phyloP scores from a whole-genome alignment of 2,329 filamentous ascomycete species.

The Hymenoscyphus occultus region DNA sequence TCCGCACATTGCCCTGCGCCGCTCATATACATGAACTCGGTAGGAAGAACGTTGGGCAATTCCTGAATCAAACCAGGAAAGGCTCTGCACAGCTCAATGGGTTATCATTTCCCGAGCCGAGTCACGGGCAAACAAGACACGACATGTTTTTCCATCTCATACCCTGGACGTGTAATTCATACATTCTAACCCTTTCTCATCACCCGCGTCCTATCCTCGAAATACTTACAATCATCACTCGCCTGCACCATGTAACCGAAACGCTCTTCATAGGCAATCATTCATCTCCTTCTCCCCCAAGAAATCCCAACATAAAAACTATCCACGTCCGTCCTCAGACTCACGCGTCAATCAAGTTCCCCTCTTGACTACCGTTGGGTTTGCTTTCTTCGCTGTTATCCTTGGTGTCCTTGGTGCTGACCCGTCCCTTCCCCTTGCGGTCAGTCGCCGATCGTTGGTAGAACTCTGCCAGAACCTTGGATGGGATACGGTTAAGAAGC shows the following conservation, averaged over 20 bases:
- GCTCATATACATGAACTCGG: background rate
- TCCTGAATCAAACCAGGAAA: background rate
- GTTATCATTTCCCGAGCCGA: constrained; percentile 2
- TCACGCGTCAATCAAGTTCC: constrained; percentile 61
- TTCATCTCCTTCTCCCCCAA: constrained; percentile 7
- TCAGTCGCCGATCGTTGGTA: constrained; percentile 67
- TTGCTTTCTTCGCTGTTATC: constrained; percentile 38
- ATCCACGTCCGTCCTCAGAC: constrained; percentile 3
- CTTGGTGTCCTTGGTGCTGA: constrained; percentile 43
- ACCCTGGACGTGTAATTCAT: constrained; percentile 19
- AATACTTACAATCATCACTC: constrained; percentile 25
- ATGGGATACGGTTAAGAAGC: constrained; percentile 88
- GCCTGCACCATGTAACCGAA: constrained; percentile 18
- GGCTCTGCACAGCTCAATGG: background rate
- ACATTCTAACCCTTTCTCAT: constrained; percentile 24
- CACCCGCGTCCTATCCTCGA: constrained; percentile 11
- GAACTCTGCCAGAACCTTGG: constrained; percentile 79
- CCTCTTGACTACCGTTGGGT: constrained; percentile 45
- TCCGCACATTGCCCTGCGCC: background rate
- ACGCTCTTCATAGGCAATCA: background rate
- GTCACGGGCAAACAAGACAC: constrained; percentile 6
- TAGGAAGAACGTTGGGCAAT: background rate
- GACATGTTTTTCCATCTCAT: constrained; percentile 7
- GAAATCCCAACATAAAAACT: constrained; percentile 15
- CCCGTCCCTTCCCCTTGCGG: constrained; percentile 61